Percentiles rank a stretch among this genome's conserved stretches.
Conservation (phyloP, 139 green algal species). For the Edaphochlamys debaryana region DNA sequence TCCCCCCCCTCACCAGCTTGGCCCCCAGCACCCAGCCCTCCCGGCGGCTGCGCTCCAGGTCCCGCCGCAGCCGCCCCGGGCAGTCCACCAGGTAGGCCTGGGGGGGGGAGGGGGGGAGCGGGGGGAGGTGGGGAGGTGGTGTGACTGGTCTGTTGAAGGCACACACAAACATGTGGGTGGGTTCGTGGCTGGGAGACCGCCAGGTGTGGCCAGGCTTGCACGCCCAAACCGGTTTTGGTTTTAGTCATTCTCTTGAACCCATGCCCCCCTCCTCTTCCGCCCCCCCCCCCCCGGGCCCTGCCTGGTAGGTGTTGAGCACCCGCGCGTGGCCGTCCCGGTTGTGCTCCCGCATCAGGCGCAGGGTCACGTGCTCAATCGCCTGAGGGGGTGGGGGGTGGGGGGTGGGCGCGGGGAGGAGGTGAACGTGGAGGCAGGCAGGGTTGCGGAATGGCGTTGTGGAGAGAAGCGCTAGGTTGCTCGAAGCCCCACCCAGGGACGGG, state of each 20-base stretch:
- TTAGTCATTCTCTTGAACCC: no score
- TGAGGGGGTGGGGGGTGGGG: neutral
- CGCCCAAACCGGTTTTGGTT: no score
- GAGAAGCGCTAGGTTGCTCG: no score
- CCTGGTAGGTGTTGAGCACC: constrained; percentile 90
- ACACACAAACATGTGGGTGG: no score
- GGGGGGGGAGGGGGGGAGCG: neutral
- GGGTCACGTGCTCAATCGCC: constrained; percentile 87
- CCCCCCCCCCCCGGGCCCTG: neutral
- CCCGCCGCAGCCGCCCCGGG: constrained; percentile 58
- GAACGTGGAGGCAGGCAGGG: no score
- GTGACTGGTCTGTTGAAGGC: no score
- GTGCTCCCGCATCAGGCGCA: constrained; percentile 76
- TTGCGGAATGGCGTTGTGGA: no score
- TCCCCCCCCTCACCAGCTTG: constrained; percentile 78
- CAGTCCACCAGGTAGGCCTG: constrained; percentile 85
- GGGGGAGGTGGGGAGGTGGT: no score
- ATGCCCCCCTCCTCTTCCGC: neutral
- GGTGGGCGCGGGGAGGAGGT: neutral
- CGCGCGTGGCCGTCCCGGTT: constrained; percentile 69
- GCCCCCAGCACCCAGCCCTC: constrained; percentile 72
- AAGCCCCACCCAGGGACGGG: no score
- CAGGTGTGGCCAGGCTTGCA: no score
- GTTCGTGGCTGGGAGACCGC: no score
- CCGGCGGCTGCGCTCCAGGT: constrained; percentile 75